phyloP scores from a whole-genome alignment of 805 yeast genomes.

The Lipomyces starkeyi region DNA sequence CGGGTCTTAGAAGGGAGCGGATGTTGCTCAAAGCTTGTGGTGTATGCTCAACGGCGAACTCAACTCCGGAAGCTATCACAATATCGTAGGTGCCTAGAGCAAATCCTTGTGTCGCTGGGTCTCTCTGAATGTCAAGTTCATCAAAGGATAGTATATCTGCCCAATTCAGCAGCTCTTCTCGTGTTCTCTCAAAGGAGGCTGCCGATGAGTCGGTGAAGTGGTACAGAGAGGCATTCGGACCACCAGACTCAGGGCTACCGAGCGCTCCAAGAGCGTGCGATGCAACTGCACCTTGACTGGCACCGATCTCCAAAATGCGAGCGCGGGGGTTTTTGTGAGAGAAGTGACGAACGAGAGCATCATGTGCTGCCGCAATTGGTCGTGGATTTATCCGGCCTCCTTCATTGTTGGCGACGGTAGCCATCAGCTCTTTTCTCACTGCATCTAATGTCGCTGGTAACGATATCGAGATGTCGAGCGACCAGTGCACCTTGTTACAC shows the following conservation, averaged over 20 bases:
- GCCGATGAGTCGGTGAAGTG: background rate
- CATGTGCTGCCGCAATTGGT: background rate
- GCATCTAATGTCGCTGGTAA: no score
- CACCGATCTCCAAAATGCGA: background rate
- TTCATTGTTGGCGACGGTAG: no score
- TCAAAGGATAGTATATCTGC: background rate
- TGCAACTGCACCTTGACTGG: background rate
- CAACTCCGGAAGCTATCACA: background rate
- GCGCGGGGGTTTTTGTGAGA: background rate
- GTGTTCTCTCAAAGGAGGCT: background rate
- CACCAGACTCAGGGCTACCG: background rate
- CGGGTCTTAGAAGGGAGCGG: background rate
- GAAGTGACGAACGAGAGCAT: no score
- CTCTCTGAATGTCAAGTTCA: background rate
- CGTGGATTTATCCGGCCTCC: no score
- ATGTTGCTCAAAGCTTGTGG: background rate
- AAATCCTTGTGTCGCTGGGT: background rate
- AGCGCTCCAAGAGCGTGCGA: background rate
- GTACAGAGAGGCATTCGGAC: background rate
- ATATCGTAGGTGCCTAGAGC: background rate
- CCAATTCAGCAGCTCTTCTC: background rate
- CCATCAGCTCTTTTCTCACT: no score
- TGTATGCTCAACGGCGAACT: background rate
- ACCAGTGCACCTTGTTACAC: no score
- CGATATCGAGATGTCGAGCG: no score